Evolutionary conservation across 768 basidiomycete genomes (phyloP).

Genomic region (Hebeloma cylindrosporum): DNA sequence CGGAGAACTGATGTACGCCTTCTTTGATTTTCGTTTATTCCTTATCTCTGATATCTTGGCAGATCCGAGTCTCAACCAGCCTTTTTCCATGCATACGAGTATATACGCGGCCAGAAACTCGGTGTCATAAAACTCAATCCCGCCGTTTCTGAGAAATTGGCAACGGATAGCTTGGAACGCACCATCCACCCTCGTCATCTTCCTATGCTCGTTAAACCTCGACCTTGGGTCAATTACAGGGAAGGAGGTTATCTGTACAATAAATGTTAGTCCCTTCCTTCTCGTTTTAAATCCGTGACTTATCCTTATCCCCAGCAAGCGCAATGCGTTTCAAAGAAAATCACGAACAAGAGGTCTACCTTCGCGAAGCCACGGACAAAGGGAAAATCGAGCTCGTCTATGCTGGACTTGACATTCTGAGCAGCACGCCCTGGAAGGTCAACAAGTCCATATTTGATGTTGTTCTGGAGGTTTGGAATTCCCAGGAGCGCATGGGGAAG

Average conservation of each 20-base stretch:
- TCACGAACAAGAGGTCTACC: conserved; percentile 77
- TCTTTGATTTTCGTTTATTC: conserved; percentile 1
- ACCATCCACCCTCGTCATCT: conserved; percentile 90
- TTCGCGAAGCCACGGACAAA: conserved; percentile 67
- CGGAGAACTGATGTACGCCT: conserved; percentile 58
- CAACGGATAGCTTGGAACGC: conserved; percentile 66
- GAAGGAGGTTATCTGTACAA: conserved; percentile 85
- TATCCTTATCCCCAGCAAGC: conserved; percentile 17
- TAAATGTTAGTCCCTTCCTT: conserved; percentile 48
- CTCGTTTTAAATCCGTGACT: background rate
- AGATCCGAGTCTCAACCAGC: conserved; percentile 79
- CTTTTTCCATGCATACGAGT: conserved; percentile 91
- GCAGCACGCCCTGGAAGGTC: conserved; percentile 87
- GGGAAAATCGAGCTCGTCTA: conserved; percentile 85
- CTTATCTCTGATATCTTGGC: conserved; percentile 7
- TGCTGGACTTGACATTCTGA: conserved; percentile 86
- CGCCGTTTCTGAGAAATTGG: conserved; percentile 71
- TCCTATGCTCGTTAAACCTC: conserved; percentile 92
- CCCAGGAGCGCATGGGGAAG: conserved; percentile 77
- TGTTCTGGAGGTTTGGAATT: conserved; percentile 83
- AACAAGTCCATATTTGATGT: conserved; percentile 77
- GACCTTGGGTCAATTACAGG: conserved; percentile 77
- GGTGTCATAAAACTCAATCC: conserved; percentile 89
- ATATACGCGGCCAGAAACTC: conserved; percentile 89
- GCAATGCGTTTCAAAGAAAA: conserved; percentile 95